Conservation (phyloP, 2,329 filamentous ascomycete genomes). For the Rhinocladiella similis region DNA sequence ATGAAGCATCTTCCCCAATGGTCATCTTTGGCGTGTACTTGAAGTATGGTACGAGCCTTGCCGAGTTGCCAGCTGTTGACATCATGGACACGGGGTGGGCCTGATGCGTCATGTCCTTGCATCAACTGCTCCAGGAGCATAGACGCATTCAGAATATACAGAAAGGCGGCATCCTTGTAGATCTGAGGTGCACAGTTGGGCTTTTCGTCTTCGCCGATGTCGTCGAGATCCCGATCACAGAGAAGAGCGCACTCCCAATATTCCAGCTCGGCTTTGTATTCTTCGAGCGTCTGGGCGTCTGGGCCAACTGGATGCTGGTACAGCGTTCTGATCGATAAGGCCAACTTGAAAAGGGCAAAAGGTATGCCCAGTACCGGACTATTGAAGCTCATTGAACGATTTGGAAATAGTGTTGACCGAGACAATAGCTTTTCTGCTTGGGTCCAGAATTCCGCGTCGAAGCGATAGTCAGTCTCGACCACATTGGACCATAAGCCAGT, state of each 20-base stretch:
- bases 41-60: constrained; percentile 9
- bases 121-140: constrained; percentile 16
- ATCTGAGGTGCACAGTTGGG: background rate
- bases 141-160: constrained; percentile 19
- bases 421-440: constrained; percentile 16
- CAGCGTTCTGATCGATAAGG: constrained; percentile 14
- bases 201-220: background rate
- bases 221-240: constrained; percentile 5
- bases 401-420: constrained; percentile 14
- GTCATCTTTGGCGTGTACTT: constrained; percentile 4
- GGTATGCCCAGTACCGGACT: constrained; percentile 22
- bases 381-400: constrained; percentile 15
- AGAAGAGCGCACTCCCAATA: constrained; percentile 16
- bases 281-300: constrained; percentile 14
- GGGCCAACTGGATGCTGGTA: constrained; percentile 9
- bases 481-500: constrained; percentile 19
- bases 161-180: constrained; percentile 16
- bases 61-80: constrained; percentile 14
- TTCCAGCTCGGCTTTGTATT: constrained; percentile 14
- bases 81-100: constrained; percentile 4
- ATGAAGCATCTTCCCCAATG: constrained; percentile 17
- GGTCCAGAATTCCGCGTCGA: constrained; percentile 19
- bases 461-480: constrained; percentile 7
- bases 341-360: constrained; percentile 12
- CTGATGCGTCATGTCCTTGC: background rate